Conservation (phyloP, 1,284 basidiomycete species). For the Tremellales sp. region DNA sequence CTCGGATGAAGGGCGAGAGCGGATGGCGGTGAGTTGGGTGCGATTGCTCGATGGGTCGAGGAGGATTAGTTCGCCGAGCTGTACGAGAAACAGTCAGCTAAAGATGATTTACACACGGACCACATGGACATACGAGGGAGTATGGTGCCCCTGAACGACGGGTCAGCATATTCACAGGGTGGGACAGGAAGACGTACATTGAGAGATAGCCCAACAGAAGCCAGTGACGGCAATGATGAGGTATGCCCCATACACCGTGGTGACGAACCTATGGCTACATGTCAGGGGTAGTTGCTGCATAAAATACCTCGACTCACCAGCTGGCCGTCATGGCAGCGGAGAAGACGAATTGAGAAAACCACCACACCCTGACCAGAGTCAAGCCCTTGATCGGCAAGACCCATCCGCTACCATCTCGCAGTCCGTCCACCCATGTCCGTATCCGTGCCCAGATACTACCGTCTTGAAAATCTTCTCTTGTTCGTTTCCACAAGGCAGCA, state of each 20-base stretch:
- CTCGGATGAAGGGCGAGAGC: background rate
- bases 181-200: slow-evolving; percentile 37
- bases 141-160: slow-evolving; percentile 47
- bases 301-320: slow-evolving; percentile 33
- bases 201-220: slow-evolving; percentile 52
- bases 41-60: slow-evolving; percentile 32
- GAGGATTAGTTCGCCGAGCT: slow-evolving; percentile 48
- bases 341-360: slow-evolving; percentile 42
- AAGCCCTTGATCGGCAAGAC: slow-evolving; percentile 40
- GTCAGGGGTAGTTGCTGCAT: too few species aligned
- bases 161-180: background rate
- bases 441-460: slow-evolving; percentile 8
- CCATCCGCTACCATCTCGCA: slow-evolving; percentile 25
- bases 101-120: background rate
- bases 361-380: slow-evolving; percentile 44
- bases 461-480: slow-evolving; percentile 15
- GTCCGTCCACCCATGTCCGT: slow-evolving; percentile 13
- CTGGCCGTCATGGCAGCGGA: slow-evolving; percentile 46
- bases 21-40: slow-evolving; percentile 9
- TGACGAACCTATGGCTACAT: slow-evolving; percentile 34
- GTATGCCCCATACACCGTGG: slow-evolving; percentile 48
- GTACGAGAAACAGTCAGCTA: slow-evolving; percentile 2
- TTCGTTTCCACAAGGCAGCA: slow-evolving; percentile 32
- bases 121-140: slow-evolving; percentile 40
- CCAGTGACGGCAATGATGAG: slow-evolving; percentile 51